Base-by-base conservation (phyloP, 805 yeast species). In the Zygosaccharomyces bisporus region DNA sequence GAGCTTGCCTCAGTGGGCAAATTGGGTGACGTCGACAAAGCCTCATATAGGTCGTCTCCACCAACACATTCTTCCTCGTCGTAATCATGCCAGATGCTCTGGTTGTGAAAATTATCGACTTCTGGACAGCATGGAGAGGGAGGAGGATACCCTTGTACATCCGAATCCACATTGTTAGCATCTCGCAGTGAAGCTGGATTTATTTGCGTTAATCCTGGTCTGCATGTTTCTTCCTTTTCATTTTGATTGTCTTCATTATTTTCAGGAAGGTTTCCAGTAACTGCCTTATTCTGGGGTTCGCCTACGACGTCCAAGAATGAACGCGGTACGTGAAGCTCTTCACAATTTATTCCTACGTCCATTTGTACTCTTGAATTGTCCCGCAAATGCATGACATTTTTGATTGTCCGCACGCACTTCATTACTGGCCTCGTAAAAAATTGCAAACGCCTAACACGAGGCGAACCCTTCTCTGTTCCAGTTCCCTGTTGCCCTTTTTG, bases 81-180 rank as follows among this genome's bases (percentile, higher is more conserved):
- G 31, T n/a, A 27, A 12, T 6, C 3, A 3, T 27, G 14, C 31
- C 14, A 3, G 10, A 27, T 13, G 31, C 31, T 27, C 6, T 27
- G 16, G 13, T 23, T 23, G 10, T 12, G 4, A 4, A 23, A 23
- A 23, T 23, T 9, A 23, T 23, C 27, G 27, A 12, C 8, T 3
- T 6, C 27, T 23, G 27, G 27, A 3, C 3, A 9, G 27, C 39
- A 41, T 12, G 45, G n/a, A 16, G 49, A 39, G 5, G 49, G 53
- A 10, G 41, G 40, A 29, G 48, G 39, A 19, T 54, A 57, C 7
- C 52, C 61, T 13, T 61, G 31, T 27, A 14, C 13, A 27, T 10
- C 7, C 3, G 16, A 7, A n/a, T 27, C 7, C 16, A 13, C 7
- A 17, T 47, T 55, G 12, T 25, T 43, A 6, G 61, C 19, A 25